Conservation (phyloP, 306 rosid genomes). For the Malus orientalis region DNA sequence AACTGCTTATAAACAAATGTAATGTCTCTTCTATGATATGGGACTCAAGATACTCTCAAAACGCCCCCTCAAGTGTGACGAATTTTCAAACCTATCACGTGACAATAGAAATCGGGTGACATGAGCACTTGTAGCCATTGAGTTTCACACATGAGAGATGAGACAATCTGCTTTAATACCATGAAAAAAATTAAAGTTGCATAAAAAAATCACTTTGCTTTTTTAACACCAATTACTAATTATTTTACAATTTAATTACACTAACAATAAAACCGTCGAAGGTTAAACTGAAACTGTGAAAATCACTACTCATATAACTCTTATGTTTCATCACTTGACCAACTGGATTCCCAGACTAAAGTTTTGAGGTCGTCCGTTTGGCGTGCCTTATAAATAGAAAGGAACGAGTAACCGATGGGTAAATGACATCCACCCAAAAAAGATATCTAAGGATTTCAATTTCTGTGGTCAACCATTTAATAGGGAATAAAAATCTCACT, state of each 20-base stretch:
- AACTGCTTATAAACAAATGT: too few species aligned
- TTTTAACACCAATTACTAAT: too few species aligned
- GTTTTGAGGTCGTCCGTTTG: not conserved
- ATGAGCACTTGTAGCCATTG: not conserved
- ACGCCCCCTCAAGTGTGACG: fast-evolving
- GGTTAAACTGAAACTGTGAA: not conserved
- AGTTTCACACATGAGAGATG: too few species aligned
- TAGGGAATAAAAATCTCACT: not conserved
- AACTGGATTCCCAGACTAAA: not conserved
- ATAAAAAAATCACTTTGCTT: too few species aligned
- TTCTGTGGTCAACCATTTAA: not conserved
- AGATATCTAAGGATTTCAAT: not conserved
- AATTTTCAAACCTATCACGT: too few species aligned
- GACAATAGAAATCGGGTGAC: too few species aligned
- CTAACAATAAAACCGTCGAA: not conserved
- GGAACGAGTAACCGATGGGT: not conserved
- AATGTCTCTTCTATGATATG: not conserved
- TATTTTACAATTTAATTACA: not conserved
- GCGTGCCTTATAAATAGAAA: not conserved
- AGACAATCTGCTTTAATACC: too few species aligned
- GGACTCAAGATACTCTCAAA: not conserved
- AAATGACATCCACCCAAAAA: not conserved
- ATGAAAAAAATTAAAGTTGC: not conserved
- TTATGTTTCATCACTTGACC: not conserved
- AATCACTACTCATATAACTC: not conserved